phyloP scores from a whole-genome alignment of 306 rosid genomes.

The Arachis stenosperma region DNA sequence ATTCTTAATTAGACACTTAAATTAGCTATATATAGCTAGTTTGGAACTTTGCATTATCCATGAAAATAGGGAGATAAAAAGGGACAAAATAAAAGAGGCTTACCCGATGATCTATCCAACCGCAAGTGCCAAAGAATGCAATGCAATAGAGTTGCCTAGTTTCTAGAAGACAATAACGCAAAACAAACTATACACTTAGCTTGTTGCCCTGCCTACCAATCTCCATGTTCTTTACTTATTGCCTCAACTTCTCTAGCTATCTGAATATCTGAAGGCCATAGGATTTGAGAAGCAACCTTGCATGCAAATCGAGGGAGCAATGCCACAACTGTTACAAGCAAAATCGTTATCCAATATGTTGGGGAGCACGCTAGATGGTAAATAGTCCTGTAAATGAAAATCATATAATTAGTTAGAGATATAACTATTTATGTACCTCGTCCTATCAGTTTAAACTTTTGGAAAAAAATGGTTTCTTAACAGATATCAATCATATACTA shows the following conservation, averaged over 20 bases:
- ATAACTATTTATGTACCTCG: no score
- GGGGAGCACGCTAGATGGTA: conserved; percentile 63
- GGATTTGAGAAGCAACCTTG: conserved; percentile 57
- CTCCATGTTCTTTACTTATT: conserved; percentile 34
- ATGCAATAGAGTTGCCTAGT: conserved; percentile 39
- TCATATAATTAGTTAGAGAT: neutral
- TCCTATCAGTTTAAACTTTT: no score
- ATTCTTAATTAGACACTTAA: no score
- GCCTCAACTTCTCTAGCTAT: conserved; percentile 75
- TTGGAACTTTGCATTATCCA: no score
- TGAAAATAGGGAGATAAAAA: neutral
- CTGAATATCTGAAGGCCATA: conserved; percentile 81
- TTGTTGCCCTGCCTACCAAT: conserved; percentile 42
- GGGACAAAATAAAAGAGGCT: conserved; percentile 13
- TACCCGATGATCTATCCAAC: conserved; percentile 46
- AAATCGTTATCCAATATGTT: conserved; percentile 69
- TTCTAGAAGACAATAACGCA: conserved; percentile 36
- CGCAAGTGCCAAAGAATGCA: conserved; percentile 34
- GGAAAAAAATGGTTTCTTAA: no score
- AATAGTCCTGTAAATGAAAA: conserved; percentile 60
- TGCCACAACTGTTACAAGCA: conserved; percentile 61
- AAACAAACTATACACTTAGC: conserved; percentile 45
- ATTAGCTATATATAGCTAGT: no score
- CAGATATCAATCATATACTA: conserved; percentile 32
- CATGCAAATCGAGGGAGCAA: conserved; percentile 75